A percentile compares a stretch with the other conserved stretches of the same genome.
Conservation (phyloP, 129 eudicot genomes). For the Escallonia rubra region DNA sequence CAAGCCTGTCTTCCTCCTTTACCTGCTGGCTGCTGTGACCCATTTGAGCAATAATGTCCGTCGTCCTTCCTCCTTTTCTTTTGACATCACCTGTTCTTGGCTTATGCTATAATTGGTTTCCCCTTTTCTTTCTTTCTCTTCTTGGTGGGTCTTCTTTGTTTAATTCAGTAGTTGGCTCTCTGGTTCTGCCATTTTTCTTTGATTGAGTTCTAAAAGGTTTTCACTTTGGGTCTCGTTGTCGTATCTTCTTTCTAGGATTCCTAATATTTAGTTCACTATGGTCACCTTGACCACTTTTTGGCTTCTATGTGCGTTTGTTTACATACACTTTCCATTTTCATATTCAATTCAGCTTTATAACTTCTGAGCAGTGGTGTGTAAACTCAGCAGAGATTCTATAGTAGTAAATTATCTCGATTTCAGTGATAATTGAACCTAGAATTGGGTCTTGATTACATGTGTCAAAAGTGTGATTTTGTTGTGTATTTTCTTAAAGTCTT, state of each 20-base stretch:
- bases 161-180: neutral
- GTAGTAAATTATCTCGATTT: no score
- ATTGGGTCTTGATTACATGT: constrained; percentile 5
- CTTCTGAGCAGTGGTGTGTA: no score
- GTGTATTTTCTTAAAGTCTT: constrained; percentile 1
- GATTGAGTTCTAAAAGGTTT: neutral
- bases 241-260: neutral
- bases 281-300: neutral
- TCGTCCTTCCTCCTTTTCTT: neutral
- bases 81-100: neutral
- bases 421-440: neutral
- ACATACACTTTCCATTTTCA: neutral
- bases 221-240: neutral
- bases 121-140: neutral
- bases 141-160: neutral
- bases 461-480: neutral
- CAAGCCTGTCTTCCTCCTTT: constrained; percentile 26
- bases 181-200: no score
- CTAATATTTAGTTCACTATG: neutral
- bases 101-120: neutral
- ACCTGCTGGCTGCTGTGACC: constrained; percentile 1
- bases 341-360: neutral
- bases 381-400: no score
- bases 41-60: neutral
- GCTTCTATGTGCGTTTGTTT: neutral